Conservation (phyloP, 495 filamentous ascomycete species). For the Gamarada debralockiae region DNA sequence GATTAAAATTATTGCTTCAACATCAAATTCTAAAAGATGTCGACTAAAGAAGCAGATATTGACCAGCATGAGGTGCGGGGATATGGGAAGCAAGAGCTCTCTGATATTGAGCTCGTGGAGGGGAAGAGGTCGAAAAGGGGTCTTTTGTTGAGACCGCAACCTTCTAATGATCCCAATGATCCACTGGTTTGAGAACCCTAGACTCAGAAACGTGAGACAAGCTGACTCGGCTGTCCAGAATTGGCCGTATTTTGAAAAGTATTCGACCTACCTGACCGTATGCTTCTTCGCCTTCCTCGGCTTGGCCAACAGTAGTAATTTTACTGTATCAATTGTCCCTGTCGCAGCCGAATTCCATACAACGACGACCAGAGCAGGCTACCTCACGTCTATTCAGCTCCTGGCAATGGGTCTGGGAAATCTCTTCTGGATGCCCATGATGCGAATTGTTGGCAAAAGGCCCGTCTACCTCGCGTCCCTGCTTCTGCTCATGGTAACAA, state of each 20-base stretch:
- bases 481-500: slow-evolving; percentile 31
- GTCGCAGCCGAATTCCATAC: slow-evolving; percentile 25
- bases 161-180: slow-evolving; percentile 46
- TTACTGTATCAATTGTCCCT: slow-evolving; percentile 29
- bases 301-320: slow-evolving; percentile 23
- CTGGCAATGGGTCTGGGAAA: slow-evolving; percentile 25
- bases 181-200: slow-evolving; percentile 46
- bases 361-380: slow-evolving; percentile 24
- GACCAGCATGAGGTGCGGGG: no score
- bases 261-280: slow-evolving; percentile 8
- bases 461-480: slow-evolving; percentile 33
- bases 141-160: neutral
- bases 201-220: no score
- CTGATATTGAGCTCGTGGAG: slow-evolving; percentile 2
- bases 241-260: slow-evolving; percentile 53
- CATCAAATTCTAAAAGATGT: no score
- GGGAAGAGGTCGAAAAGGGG: slow-evolving; percentile 8
- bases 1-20: no score
- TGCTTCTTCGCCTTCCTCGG: slow-evolving; percentile 26
- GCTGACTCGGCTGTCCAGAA: no score
- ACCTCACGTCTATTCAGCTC: slow-evolving; percentile 18
- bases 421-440: slow-evolving; percentile 28
- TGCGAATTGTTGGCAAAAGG: slow-evolving; percentile 33
- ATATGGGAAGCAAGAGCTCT: slow-evolving; percentile 7
- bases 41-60: no score